A percentile compares a stretch with the other conserved stretches of the same genome.
These are phyloP conservation scores for Ochetophila trinervis DNA, from an alignment of 306 rosid genomes.

Conservation along the genomic window DNA sequence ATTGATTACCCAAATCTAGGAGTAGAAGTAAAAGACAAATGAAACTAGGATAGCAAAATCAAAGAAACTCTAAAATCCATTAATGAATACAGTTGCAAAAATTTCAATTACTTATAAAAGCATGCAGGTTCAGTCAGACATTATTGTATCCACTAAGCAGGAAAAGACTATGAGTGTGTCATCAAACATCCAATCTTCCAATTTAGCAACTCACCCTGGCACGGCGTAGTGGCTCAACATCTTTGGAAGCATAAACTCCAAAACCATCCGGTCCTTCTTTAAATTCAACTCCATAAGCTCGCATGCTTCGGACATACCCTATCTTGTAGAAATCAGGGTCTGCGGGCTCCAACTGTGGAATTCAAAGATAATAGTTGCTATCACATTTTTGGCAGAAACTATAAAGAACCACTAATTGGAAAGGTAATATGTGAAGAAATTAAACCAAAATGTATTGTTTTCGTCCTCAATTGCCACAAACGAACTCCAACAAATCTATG, in stretches of 20 bases:
- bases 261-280: slow-evolving; percentile 92
- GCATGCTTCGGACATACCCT: slow-evolving; percentile 77
- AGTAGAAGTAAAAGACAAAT: slow-evolving; percentile 3
- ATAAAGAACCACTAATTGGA: not conserved
- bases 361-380: not conserved
- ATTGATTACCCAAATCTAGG: slow-evolving; percentile 5
- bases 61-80: not conserved
- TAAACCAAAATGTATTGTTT: not conserved
- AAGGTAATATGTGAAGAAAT: not conserved
- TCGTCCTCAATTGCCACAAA: not conserved
- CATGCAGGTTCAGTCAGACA: not conserved
- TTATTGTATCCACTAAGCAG: not conserved
- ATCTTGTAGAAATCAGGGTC: slow-evolving; percentile 96
- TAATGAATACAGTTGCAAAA: not conserved
- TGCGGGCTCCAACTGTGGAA: slow-evolving; percentile 71
- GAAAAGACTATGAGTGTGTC: not conserved
- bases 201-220: slow-evolving; percentile 71
- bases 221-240: slow-evolving; percentile 89
- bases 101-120: not conserved
- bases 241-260: slow-evolving; percentile 97
- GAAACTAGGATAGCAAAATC: not conserved
- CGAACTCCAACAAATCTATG: not conserved
- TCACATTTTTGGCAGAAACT: not conserved
- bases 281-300: slow-evolving; percentile 91
- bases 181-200: slow-evolving; percentile 9